Conservation (phyloP, 2,329 filamentous ascomycete genomes). For the Sordariomycetes sp. region DNA sequence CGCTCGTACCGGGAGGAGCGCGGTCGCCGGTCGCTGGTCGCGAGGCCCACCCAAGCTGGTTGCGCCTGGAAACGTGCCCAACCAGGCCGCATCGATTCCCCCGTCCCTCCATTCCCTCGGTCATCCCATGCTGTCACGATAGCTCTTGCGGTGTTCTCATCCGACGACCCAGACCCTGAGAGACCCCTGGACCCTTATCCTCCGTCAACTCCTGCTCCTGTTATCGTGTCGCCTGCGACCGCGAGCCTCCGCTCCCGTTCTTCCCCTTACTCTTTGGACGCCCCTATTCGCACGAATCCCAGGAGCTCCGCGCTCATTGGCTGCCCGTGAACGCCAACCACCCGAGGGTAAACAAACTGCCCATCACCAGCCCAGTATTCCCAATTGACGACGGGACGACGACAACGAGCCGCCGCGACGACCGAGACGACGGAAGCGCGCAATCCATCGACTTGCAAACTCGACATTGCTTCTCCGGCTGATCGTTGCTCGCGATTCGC, state of each 20-base stretch:
- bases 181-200: neutral
- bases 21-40: neutral
- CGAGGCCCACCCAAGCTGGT: neutral
- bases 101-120: neutral
- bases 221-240: neutral
- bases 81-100: neutral
- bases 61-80: neutral
- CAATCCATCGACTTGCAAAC: too few relatives aligned
- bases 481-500: neutral
- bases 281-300: conserved; percentile 3
- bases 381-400: neutral
- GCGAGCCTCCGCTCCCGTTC: neutral
- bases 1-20: neutral
- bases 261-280: neutral
- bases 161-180: neutral
- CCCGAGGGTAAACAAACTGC: conserved; percentile 4
- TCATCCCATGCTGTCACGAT: neutral
- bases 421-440: neutral
- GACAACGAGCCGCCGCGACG: neutral
- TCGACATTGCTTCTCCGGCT: neutral
- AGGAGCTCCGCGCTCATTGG: conserved; percentile 1
- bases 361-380: neutral
- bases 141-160: neutral
- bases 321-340: neutral
- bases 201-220: neutral